Base-by-base conservation (phyloP, 2,329 filamentous ascomycete genomes). In the Blastomyces percursus region DNA sequence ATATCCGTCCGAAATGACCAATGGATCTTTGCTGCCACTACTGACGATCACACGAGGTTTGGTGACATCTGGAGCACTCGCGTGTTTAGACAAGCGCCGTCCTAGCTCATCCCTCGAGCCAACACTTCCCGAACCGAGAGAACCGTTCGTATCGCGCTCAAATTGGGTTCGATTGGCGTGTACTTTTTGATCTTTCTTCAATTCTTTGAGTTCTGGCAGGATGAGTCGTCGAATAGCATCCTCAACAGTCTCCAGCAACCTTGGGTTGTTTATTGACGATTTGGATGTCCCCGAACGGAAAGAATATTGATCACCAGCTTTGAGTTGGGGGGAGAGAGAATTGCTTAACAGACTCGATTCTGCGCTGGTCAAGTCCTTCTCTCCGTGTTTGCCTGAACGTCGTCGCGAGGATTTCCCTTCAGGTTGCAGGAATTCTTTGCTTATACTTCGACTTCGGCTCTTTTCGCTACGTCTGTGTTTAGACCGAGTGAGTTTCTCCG, bases 151-250 rank as follows among this genome's bases (percentile, higher is more conserved):
- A 64, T 86, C 83, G 61, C 80, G 80, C 38, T 87, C 83, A 40
- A 89, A 92, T 63, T 86, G 87, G 62, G 84, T 84, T 12, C 84
- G 84, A 69, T 85, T 87, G 66, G 88, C 83, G 66, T 87, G 85
- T 66, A 88, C 87, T 73, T 90, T 92, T 73, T 93, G 89, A 71
- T 96, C 91, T 69, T 92, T 86, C 74, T 96, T 96, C 61, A 99
- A 80, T 11, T 91, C 90, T 69, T 91, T 93, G 54, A 99, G 81
- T 74, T 99, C 93, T 0, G 94, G 94, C 2, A 99, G 78, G 61
- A 96, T 96, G 59, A 96, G 81, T 58, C 91, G 84, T 66, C 91
- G 87, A 70, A 96, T 96, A 16, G 91, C 91, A 76, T 96, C 91
- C 76, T 96, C 92, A 2, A 96, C 92, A 0, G 91, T 94, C 70